Evolutionary conservation across 2,329 filamentous ascomycete genomes (phyloP).

Genomic region (Colletotrichum sp.): DNA sequence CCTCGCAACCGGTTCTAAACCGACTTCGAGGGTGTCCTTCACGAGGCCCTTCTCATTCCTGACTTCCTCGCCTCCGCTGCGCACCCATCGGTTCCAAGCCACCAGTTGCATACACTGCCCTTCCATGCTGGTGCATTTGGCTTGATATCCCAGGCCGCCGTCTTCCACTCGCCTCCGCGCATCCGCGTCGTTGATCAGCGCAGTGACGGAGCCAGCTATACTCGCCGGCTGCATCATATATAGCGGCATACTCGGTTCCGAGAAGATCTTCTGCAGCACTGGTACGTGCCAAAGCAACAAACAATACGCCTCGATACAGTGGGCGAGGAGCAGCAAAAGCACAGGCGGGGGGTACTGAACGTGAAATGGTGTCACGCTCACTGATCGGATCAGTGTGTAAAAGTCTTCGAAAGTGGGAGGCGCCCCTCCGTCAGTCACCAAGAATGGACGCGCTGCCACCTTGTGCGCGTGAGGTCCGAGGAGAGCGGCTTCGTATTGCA

Average conservation of each 20-base stretch:
- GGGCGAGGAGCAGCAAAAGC: slow-evolving; percentile 39
- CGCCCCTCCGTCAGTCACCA: slow-evolving; percentile 55
- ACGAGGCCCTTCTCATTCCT: slow-evolving; percentile 5
- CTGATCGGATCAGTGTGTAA: slow-evolving; percentile 36
- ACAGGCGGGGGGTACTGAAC: slow-evolving; percentile 37
- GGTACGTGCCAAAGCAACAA: slow-evolving; percentile 30
- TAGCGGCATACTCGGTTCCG: slow-evolving; percentile 38
- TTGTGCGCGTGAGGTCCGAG: slow-evolving; percentile 38
- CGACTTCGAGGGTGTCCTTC: slow-evolving; percentile 13
- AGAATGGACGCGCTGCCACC: slow-evolving; percentile 52
- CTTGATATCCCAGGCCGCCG: slow-evolving; percentile 47
- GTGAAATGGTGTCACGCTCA: slow-evolving; percentile 35
- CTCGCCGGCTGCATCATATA: slow-evolving; percentile 44
- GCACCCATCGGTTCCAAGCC: slow-evolving; percentile 40
- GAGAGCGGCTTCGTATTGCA: slow-evolving; percentile 57
- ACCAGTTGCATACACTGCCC: slow-evolving; percentile 44
- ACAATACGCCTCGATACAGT: slow-evolving; percentile 42
- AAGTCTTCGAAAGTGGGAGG: slow-evolving; percentile 45
- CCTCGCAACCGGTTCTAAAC: slow-evolving; percentile 13
- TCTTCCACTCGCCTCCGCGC: slow-evolving; percentile 41
- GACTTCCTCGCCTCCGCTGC: neutral
- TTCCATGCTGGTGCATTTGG: slow-evolving; percentile 42
- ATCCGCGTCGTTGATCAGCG: slow-evolving; percentile 39
- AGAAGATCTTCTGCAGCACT: slow-evolving; percentile 28
- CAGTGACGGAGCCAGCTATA: slow-evolving; percentile 39